Percentiles rank a stretch among this genome's conserved stretches.
phyloP scores from a whole-genome alignment of 2,329 filamentous ascomycete species.

The Biscogniauxia marginata region DNA sequence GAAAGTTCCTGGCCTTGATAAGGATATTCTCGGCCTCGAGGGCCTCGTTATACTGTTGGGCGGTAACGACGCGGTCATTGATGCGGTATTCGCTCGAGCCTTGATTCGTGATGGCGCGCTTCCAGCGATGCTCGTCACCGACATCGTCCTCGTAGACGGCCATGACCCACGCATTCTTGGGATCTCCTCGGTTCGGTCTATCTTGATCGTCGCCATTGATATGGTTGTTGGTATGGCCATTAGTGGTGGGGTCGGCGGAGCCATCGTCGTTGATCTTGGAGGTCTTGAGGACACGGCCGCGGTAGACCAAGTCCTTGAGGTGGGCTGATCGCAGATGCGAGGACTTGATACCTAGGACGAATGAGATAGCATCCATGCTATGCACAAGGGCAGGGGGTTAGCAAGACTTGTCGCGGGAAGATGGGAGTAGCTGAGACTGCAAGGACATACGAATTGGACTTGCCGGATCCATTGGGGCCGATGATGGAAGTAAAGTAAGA shows the following conservation, averaged over 20 bases:
- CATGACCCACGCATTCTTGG: slow-evolving; percentile 97
- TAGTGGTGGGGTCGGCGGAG: slow-evolving; percentile 59
- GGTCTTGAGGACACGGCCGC: slow-evolving; percentile 87
- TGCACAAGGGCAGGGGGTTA: slow-evolving; percentile 23
- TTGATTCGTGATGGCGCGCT: slow-evolving; percentile 84
- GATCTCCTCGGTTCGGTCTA: slow-evolving; percentile 72
- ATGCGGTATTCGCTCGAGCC: slow-evolving; percentile 95
- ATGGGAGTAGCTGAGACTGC: slow-evolving; percentile 6
- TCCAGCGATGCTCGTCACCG: slow-evolving; percentile 93
- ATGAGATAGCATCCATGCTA: slow-evolving; percentile 99
- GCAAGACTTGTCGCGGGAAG: background rate
- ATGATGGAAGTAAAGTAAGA: slow-evolving; percentile 99
- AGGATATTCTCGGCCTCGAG: slow-evolving; percentile 93
- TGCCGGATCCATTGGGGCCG: slow-evolving; percentile 98
- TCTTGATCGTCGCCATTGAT: slow-evolving; percentile 61
- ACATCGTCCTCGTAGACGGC: slow-evolving; percentile 98
- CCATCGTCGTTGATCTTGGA: slow-evolving; percentile 91
- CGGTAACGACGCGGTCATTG: slow-evolving; percentile 85
- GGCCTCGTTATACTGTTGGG: slow-evolving; percentile 89
- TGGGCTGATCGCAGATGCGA: slow-evolving; percentile 95
- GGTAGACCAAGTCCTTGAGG: slow-evolving; percentile 92
- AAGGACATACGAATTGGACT: slow-evolving; percentile 84
- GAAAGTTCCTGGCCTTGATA: slow-evolving; percentile 96
- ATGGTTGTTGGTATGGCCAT: slow-evolving; percentile 62
- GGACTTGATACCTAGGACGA: slow-evolving; percentile 97